These are phyloP conservation scores for Maudiozyma turicensis DNA, from an alignment of 805 yeast genomes.

Conservation along the genomic window DNA sequence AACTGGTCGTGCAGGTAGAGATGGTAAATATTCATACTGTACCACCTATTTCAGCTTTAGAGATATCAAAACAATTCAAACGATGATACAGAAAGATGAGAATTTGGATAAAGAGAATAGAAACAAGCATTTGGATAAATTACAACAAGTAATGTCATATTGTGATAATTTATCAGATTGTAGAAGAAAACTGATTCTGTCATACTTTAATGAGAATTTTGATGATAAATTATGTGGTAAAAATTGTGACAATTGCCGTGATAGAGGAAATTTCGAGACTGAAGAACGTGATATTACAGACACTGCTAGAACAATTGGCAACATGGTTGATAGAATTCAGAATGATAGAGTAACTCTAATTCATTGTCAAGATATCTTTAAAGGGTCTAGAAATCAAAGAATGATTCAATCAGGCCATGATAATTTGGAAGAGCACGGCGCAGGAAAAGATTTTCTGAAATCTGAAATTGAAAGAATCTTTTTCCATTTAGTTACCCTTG, in stretches of 20 bases:
- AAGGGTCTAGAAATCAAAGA: constrained; percentile 61
- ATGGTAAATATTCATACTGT: constrained; percentile 76
- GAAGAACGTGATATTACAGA: constrained; percentile 61
- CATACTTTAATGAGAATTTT: constrained; percentile 82
- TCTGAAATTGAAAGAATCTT: constrained; percentile 74
- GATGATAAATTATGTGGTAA: constrained; percentile 55
- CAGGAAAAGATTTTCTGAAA: constrained; percentile 52
- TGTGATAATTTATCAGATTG: constrained; percentile 92
- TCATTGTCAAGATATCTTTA: constrained; percentile 74
- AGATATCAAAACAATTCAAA: constrained; percentile 70
- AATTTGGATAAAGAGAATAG: constrained; percentile 55
- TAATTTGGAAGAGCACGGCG: constrained; percentile 51
- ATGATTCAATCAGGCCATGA: constrained; percentile 58
- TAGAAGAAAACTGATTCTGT: constrained; percentile 79
- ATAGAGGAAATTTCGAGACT: constrained; percentile 34
- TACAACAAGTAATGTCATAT: constrained; percentile 80
- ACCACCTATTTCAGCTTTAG: constrained; percentile 70
- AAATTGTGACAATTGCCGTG: constrained; percentile 78
- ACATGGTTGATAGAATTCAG: constrained; percentile 48
- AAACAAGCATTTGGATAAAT: constrained; percentile 68
- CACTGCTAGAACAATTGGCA: constrained; percentile 48
- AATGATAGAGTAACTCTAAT: constrained; percentile 60
- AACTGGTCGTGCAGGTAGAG: constrained; percentile 98
- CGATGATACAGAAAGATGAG: constrained; percentile 67
- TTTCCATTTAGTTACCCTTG: constrained; percentile 61